These are phyloP conservation scores for Chaetomium tenue DNA, from an alignment of 495 filamentous ascomycete genomes.

Conservation along the genomic window DNA sequence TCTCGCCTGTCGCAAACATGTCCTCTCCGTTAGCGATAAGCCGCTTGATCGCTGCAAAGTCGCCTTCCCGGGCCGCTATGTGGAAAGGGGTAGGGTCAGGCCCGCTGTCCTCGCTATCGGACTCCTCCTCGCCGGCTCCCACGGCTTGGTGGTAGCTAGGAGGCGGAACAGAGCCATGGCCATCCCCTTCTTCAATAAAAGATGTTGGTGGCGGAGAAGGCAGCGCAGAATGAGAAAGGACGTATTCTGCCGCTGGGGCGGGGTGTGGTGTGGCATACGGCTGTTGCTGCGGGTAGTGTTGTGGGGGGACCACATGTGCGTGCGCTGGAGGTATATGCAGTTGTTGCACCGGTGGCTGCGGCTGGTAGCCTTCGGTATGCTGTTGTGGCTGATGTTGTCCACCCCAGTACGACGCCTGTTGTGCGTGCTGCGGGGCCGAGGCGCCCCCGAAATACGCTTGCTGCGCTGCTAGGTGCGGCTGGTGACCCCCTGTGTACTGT, in stretches of 20 bases:
- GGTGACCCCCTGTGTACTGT: background rate
- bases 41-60: background rate
- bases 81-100: background rate
- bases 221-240: too few species aligned
- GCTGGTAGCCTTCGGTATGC: background rate
- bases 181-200: background rate
- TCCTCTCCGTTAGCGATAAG: constrained; percentile 1
- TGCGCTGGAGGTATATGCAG: background rate
- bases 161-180: background rate
- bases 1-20: background rate
- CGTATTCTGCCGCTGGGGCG: background rate
- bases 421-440: background rate
- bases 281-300: background rate
- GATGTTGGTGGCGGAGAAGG: background rate
- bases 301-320: background rate
- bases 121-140: background rate
- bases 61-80: background rate
- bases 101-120: background rate
- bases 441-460: background rate
- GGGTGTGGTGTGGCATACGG: background rate
- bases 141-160: background rate
- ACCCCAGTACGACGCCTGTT: background rate
- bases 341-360: background rate
- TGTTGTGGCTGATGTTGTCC: background rate
- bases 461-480: background rate